A percentile compares a stretch with the other conserved stretches of the same genome.
Conservation (phyloP, 139 green algal species). For the Tetratostichococcus sp. region DNA sequence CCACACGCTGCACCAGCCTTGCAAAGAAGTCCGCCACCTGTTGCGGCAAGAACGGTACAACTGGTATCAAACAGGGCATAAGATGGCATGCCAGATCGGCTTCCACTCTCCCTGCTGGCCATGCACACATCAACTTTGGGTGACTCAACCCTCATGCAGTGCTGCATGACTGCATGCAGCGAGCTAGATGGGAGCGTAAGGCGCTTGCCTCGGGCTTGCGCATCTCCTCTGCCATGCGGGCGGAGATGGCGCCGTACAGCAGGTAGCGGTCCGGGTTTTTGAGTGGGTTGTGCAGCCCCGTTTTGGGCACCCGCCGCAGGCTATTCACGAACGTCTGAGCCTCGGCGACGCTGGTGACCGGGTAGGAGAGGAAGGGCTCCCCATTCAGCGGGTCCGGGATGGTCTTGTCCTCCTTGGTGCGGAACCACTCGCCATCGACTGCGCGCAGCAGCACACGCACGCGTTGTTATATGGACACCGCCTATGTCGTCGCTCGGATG, state of each 20-base stretch:
- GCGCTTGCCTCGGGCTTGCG: constrained; percentile 62
- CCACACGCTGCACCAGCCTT: constrained; percentile 83
- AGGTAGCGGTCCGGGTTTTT: constrained; percentile 84
- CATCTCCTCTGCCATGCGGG: constrained; percentile 67
- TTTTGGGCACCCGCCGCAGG: constrained; percentile 72
- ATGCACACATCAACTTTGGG: no score
- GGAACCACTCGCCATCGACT: constrained; percentile 71
- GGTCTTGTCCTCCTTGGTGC: constrained; percentile 31
- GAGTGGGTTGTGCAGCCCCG: constrained; percentile 88
- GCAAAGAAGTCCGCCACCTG: constrained; percentile 83
- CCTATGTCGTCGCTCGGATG: no score
- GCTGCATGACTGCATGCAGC: no score
- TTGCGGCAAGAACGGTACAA: background rate
- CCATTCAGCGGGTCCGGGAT: constrained; percentile 80
- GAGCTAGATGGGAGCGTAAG: no score
- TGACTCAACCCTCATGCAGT: no score
- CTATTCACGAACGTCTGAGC: constrained; percentile 66
- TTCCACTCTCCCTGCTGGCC: no score
- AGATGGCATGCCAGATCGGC: no score
- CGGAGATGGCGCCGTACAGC: constrained; percentile 82
- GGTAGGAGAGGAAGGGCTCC: constrained; percentile 63
- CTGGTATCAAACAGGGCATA: no score
- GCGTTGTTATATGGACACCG: constrained; percentile 5
- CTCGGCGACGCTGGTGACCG: constrained; percentile 42
- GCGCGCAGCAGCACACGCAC: background rate